Conservation (phyloP, 352 stramenopile genomes). For the Phytopythium mirpurense region DNA sequence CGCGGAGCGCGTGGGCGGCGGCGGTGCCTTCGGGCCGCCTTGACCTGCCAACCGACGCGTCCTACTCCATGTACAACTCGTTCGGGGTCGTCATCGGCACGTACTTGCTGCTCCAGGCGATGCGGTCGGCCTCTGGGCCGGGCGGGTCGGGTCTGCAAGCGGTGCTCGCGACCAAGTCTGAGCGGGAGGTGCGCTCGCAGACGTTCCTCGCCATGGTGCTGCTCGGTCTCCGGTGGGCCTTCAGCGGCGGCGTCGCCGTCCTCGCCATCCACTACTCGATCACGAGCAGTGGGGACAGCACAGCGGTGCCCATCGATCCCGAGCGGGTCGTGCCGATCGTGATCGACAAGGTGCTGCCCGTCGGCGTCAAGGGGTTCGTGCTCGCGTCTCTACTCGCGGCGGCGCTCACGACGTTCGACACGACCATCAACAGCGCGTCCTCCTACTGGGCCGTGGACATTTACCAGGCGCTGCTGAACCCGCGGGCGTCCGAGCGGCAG, state of each 20-base stretch:
- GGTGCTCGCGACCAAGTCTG: constrained; percentile 72
- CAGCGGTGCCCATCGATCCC: constrained; percentile 54
- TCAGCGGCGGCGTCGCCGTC: constrained; percentile 64
- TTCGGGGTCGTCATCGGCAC: constrained; percentile 48
- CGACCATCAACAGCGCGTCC: constrained; percentile 71
- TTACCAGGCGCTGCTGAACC: constrained; percentile 68
- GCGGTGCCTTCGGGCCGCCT: constrained; percentile 30
- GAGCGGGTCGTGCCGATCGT: constrained; percentile 72
- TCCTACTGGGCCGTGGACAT: constrained; percentile 83
- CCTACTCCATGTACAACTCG: constrained; percentile 77
- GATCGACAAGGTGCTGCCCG: constrained; percentile 67
- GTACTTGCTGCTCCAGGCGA: constrained; percentile 60
- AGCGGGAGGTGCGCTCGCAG: constrained; percentile 71
- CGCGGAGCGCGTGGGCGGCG: constrained; percentile 41
- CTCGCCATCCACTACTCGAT: constrained; percentile 66
- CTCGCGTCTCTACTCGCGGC: constrained; percentile 63
- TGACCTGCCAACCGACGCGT: constrained; percentile 30
- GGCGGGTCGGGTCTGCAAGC: constrained; percentile 65
- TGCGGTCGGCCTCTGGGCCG: constrained; percentile 64
- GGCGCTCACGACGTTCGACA: constrained; percentile 77
- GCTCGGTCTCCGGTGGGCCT: constrained; percentile 66
- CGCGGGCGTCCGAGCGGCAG: constrained; percentile 43
- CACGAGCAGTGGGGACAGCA: constrained; percentile 6
- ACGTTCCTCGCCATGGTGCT: constrained; percentile 76
- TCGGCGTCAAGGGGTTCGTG: constrained; percentile 60